Percentiles rank a stretch among this genome's conserved stretches.
Evolutionary conservation across 192 early-diverging fungal species (phyloP).

Genomic region (Endogone sp.): DNA sequence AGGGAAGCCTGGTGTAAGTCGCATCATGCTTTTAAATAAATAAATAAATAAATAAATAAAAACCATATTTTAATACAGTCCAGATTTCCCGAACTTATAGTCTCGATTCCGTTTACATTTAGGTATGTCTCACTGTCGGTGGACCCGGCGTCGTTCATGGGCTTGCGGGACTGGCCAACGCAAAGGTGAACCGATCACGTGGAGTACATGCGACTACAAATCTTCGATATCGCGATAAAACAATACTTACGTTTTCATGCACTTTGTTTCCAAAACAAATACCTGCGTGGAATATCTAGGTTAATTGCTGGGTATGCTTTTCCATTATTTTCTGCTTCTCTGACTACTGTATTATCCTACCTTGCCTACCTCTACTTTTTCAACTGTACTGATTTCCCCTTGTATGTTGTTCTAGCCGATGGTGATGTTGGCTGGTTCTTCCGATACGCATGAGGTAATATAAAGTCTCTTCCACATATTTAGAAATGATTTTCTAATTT

Average conservation of each 20-base stretch:
- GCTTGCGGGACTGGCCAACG: constrained; percentile 63
- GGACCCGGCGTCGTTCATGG: constrained; percentile 74
- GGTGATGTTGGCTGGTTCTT: constrained; percentile 60
- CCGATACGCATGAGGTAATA: constrained; percentile 24
- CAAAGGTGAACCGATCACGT: constrained; percentile 46
- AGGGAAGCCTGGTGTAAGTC: constrained; percentile 48
- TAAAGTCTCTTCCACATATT: too few relatives aligned
- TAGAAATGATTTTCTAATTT: too few relatives aligned
- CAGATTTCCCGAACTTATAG: too few relatives aligned
- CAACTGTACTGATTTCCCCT: neutral
- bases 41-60: neutral
- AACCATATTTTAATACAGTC: neutral
- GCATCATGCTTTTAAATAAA: neutral
- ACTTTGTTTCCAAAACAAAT: too few relatives aligned
- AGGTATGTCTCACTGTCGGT: constrained; percentile 59
- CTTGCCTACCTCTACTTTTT: too few relatives aligned
- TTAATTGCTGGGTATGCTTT: neutral
- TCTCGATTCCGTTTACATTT: neutral
- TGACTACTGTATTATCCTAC: too few relatives aligned
- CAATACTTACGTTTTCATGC: too few relatives aligned
- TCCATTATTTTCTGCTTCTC: neutral
- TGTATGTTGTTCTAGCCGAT: constrained; percentile 49
- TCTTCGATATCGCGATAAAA: too few relatives aligned
- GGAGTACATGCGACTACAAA: too few relatives aligned
- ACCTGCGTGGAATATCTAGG: neutral